Evolutionary conservation across 106 monocot species (phyloP).

Genomic region (Platanthera guangdongensis): DNA sequence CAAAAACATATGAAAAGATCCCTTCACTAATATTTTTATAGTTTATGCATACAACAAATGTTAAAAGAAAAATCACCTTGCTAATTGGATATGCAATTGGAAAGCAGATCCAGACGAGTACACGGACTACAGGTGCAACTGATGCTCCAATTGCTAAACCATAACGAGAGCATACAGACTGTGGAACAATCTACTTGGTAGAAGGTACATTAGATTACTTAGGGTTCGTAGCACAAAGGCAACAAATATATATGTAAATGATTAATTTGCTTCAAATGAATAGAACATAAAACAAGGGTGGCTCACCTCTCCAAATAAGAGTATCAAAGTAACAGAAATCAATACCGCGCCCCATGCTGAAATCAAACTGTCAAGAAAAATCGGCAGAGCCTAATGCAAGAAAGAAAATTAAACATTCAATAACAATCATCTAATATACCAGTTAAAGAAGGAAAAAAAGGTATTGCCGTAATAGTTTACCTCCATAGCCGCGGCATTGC

Average conservation of each 20-base stretch:
- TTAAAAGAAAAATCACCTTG: constrained; percentile 47
- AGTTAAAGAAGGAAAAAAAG: background rate
- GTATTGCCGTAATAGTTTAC: constrained; percentile 17
- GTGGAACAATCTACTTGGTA: constrained; percentile 73
- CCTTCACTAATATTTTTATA: background rate
- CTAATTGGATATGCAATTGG: constrained; percentile 95
- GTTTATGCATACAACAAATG: background rate
- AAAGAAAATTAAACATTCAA: constrained; percentile 3
- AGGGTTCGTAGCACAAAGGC: background rate
- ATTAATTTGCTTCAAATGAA: background rate
- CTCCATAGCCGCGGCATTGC: constrained; percentile 98
- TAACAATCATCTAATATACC: background rate
- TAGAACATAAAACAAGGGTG: background rate
- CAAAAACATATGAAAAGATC: background rate
- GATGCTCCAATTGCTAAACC: constrained; percentile 87
- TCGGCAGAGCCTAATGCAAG: constrained; percentile 67
- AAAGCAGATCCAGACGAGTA: constrained; percentile 86
- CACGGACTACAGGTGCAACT: constrained; percentile 66
- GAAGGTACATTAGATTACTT: background rate
- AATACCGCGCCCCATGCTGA: constrained; percentile 90
- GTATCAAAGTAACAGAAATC: constrained; percentile 91
- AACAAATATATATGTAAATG: background rate
- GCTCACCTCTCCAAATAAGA: constrained; percentile 92
- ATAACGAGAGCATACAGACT: constrained; percentile 79
- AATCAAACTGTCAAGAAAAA: constrained; percentile 85